These are phyloP conservation scores for Copromyces sp. DNA, from an alignment of 495 filamentous ascomycete genomes.

Conservation along the genomic window DNA sequence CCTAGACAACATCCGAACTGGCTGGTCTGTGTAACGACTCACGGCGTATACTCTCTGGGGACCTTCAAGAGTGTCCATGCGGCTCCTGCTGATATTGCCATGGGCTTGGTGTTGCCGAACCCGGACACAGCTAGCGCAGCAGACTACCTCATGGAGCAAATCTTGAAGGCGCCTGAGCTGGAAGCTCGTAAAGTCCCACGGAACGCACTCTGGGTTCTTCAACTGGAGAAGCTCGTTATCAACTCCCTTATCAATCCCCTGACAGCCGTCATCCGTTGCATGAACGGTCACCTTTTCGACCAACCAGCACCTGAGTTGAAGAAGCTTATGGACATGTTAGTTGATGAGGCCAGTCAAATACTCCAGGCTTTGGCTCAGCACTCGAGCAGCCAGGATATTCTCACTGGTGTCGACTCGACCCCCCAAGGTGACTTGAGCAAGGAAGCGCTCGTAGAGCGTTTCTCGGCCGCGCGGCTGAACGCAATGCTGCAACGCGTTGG, in stretches of 20 bases:
- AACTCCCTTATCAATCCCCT: constrained; percentile 77
- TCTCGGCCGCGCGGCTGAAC: constrained; percentile 14
- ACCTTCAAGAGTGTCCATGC: constrained; percentile 56
- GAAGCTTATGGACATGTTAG: constrained; percentile 39
- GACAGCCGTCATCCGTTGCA: constrained; percentile 59
- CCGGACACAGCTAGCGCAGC: background rate
- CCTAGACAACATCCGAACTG: constrained; percentile 51
- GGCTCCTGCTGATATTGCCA: constrained; percentile 42
- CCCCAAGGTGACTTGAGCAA: constrained; percentile 35
- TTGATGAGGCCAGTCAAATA: constrained; percentile 57
- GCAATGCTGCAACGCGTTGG: constrained; percentile 34
- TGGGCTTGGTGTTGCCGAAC: constrained; percentile 20
- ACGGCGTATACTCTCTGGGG: constrained; percentile 51
- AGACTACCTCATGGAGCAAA: constrained; percentile 14
- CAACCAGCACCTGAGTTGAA: constrained; percentile 44
- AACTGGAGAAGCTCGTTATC: constrained; percentile 54
- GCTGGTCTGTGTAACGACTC: constrained; percentile 55
- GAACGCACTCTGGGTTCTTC: constrained; percentile 42
- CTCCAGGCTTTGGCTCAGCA: constrained; percentile 35
- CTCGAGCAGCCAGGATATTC: constrained; percentile 15
- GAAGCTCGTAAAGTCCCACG: constrained; percentile 33
- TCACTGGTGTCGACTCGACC: background rate
- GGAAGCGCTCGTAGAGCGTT: constrained; percentile 34
- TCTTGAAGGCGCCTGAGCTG: constrained; percentile 26
- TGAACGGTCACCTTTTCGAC: constrained; percentile 63